Evolutionary conservation across 345 rosid genomes (phyloP).

Genomic region (Hypericum perforatum): DNA sequence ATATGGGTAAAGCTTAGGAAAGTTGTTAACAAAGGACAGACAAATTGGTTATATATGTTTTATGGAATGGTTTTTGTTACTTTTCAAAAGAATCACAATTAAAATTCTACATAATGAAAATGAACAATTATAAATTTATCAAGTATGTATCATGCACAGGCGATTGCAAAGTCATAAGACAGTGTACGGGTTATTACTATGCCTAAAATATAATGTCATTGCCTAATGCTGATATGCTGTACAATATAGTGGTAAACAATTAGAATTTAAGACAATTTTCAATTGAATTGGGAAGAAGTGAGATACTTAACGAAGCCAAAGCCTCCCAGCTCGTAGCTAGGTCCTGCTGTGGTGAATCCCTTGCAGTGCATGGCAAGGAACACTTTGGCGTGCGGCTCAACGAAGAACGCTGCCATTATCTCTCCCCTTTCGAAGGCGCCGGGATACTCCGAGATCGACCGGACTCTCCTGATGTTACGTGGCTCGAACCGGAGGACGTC

Average conservation of each 20-base stretch:
- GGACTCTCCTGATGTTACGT: conserved; percentile 9
- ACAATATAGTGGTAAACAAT: neutral
- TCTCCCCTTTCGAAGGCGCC: conserved; percentile 11
- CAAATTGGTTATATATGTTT: too few relatives aligned
- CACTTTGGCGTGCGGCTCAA: conserved; percentile 5
- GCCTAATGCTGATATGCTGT: too few relatives aligned
- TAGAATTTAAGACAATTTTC: neutral
- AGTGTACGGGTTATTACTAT: too few relatives aligned
- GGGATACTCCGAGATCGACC: conserved; percentile 16
- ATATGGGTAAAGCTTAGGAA: too few relatives aligned
- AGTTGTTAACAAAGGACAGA: too few relatives aligned
- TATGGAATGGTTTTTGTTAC: too few relatives aligned
- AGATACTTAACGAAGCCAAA: conserved; percentile 18
- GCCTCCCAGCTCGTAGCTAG: conserved; percentile 7
- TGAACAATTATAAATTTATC: too few relatives aligned
- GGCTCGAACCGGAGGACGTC: conserved; percentile 6
- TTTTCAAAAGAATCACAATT: too few relatives aligned
- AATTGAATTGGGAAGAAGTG: neutral
- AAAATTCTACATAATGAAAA: too few relatives aligned
- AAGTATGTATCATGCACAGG: too few relatives aligned
- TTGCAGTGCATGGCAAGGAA: conserved; percentile 9
- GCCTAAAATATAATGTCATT: too few relatives aligned
- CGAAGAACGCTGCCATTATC: conserved; percentile 14
- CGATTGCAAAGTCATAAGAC: too few relatives aligned
- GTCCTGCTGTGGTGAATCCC: conserved; percentile 3